Evolutionary conservation across 768 basidiomycete genomes (phyloP), one percentile per base, ranked within the genome.

Genomic region (Tulasnella sp.): DNA sequence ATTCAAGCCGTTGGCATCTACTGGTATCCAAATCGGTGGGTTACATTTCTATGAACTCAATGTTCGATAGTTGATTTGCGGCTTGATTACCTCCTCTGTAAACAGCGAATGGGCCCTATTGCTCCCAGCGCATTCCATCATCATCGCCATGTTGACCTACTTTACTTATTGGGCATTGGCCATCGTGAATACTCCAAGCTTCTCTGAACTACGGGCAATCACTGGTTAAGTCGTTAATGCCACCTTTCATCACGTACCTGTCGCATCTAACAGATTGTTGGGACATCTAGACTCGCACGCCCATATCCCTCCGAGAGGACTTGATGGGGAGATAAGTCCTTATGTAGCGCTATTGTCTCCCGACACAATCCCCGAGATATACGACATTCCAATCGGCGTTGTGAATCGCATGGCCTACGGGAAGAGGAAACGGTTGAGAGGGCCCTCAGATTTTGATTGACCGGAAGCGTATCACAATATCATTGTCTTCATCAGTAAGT

Each of bases 11-110:
- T 80, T 9, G 91, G 90, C 8, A 75, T 92, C 27, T 72, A 77
- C 10, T 94, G 90, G 90, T 93, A 91, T 67, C 91, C 91, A n/a
- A 89, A 77, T 67, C 78, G 89, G 90, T 87, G 58, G 64, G 78
- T 52, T 19, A 49, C 38, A 9, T 38, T 49, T 11, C 30, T n/a
- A n/a, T n/a, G n/a, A n/a, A n/a, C n/a, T n/a, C n/a, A n/a, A n/a
- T n/a, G n/a, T n/a, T n/a, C n/a, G n/a, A n/a, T n/a, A n/a, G n/a
- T n/a, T n/a, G n/a, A n/a, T n/a, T n/a, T n/a, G n/a, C n/a, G 42
- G 58, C 53, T 23, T 1, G 52, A n/a, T 23, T 30, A 1, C 8
- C 3, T 13, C 3, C 17, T 61, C 19, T 2, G 2, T 43, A 17
- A 1, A 27, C 63, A 92, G 90, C 19, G 88, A 93, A 75, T 93